Percentiles rank a stretch among this genome's conserved stretches.
Conservation (phyloP, 805 yeast genomes). For the Yarrowia alimentaria region DNA sequence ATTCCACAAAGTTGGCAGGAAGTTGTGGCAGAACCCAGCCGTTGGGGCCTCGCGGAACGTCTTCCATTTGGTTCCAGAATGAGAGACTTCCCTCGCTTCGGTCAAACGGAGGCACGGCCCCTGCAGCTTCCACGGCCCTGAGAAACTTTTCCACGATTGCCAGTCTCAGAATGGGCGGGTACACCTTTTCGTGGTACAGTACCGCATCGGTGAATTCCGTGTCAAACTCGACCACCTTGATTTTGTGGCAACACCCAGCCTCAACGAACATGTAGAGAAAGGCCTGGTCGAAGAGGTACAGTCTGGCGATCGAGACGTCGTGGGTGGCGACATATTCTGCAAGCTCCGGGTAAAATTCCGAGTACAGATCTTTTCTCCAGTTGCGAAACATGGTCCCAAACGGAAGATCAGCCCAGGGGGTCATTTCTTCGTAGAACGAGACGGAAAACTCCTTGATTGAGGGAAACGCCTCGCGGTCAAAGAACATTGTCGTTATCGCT, state of each 20-base stretch:
- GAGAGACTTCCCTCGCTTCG: slow-evolving; percentile 1
- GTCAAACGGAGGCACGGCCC: background rate
- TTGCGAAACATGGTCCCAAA: slow-evolving; percentile 9
- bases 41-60: slow-evolving; percentile 2
- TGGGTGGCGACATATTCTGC: slow-evolving; percentile 1
- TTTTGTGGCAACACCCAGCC: slow-evolving; percentile 8
- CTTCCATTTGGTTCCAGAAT: slow-evolving; percentile 18
- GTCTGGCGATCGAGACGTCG: background rate
- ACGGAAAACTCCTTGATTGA: slow-evolving; percentile 4
- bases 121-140: background rate
- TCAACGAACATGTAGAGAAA: slow-evolving; percentile 17
- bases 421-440: slow-evolving; percentile 6
- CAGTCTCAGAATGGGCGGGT: slow-evolving; percentile 2
- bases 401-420: slow-evolving; percentile 7
- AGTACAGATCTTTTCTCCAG: slow-evolving; percentile 12
- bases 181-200: slow-evolving; percentile 13
- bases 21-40: background rate
- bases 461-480: background rate
- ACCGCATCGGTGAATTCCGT: slow-evolving; percentile 6
- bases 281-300: slow-evolving; percentile 4
- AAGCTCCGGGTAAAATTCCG: slow-evolving; percentile 10
- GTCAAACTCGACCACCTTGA: slow-evolving; percentile 4
- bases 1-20: background rate
- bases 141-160: slow-evolving; percentile 16
- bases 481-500: slow-evolving; percentile 13